Evolutionary conservation across 2,329 filamentous ascomycete species (phyloP).

Genomic region (Onygena corvina): DNA sequence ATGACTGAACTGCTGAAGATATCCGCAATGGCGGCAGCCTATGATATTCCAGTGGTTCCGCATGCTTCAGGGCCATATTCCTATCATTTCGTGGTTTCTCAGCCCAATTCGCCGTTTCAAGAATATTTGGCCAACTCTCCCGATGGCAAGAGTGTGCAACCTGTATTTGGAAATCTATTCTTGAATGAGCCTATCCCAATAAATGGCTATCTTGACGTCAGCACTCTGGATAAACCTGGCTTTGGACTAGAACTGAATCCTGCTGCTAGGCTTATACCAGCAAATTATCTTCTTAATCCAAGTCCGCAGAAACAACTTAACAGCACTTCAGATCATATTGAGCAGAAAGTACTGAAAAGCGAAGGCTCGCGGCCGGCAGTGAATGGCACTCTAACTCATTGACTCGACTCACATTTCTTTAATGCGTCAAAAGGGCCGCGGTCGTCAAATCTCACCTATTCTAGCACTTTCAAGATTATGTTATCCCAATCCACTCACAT

Average conservation of each 20-base stretch:
- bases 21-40: slow-evolving; percentile 75
- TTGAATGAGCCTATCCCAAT: slow-evolving; percentile 78
- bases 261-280: slow-evolving; percentile 64
- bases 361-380: neutral
- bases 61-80: slow-evolving; percentile 89
- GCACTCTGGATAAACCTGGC: slow-evolving; percentile 73
- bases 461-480: no score
- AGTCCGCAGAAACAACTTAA: slow-evolving; percentile 30
- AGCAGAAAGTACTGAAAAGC: neutral
- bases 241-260: slow-evolving; percentile 85
- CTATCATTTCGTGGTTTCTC: slow-evolving; percentile 90
- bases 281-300: slow-evolving; percentile 59
- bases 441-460: no score
- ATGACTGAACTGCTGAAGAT: slow-evolving; percentile 86
- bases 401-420: no score
- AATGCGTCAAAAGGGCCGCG: no score
- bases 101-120: slow-evolving; percentile 87
- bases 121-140: slow-evolving; percentile 91
- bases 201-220: slow-evolving; percentile 67
- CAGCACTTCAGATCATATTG: neutral
- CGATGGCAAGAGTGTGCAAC: slow-evolving; percentile 77
- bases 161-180: slow-evolving; percentile 87
- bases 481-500: no score
- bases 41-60: slow-evolving; percentile 90
- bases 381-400: neutral